phyloP scores from a whole-genome alignment of 345 rosid genomes.

The Alliaria petiolata region DNA sequence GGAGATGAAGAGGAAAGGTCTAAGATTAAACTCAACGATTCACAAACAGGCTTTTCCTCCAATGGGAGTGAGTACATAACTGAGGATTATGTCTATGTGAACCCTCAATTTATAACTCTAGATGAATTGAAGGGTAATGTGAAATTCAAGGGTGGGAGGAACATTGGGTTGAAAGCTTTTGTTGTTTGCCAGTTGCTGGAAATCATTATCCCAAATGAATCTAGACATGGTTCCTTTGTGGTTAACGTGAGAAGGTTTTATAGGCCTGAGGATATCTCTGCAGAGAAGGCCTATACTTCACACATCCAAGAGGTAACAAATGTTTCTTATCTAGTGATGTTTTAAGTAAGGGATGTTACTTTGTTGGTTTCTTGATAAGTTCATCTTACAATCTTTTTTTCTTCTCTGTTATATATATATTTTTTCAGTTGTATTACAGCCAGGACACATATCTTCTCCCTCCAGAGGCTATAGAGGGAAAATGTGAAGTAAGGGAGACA shows the following conservation, averaged over 20 bases:
- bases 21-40: conserved; percentile 27
- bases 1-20: conserved; percentile 35
- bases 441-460: conserved; percentile 39
- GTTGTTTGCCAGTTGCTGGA: conserved; percentile 55
- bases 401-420: not conserved
- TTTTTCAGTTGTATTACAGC: conserved; percentile 64
- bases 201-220: conserved; percentile 24
- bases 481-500: conserved; percentile 80
- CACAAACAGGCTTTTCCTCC: conserved; percentile 33
- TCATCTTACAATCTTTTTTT: not conserved
- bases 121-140: not conserved
- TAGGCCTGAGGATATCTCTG: conserved; percentile 67
- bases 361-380: not conserved
- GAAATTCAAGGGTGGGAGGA: conserved; percentile 48
- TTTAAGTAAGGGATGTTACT: not conserved
- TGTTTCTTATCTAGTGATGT: conserved; percentile 7
- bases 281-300: conserved; percentile 60
- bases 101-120: conserved; percentile 31
- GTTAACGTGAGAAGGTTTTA: conserved; percentile 52
- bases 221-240: conserved; percentile 23
- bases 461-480: conserved; percentile 52
- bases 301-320: conserved; percentile 56
- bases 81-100: conserved; percentile 48
- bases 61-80: conserved; percentile 38
- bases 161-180: conserved; percentile 49